Base-by-base conservation (phyloP, 2,329 filamentous ascomycete genomes). In the Xylariaceae sp. region DNA sequence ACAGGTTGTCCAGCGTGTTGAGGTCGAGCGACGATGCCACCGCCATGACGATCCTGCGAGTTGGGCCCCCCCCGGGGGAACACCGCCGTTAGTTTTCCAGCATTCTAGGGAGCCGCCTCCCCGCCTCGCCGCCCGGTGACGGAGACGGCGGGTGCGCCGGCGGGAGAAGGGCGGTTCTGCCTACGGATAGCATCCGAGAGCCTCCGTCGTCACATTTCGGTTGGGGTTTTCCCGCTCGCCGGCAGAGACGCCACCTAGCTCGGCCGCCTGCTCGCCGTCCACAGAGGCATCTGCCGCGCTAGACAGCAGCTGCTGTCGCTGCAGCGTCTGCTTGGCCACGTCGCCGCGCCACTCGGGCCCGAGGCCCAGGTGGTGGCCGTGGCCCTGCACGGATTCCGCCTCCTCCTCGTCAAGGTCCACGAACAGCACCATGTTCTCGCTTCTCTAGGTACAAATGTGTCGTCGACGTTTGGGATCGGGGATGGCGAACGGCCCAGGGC, bases 1-100 rank as follows among this genome's bases (percentile, higher is more conserved):
- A 84, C 14, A 96, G 75, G 44, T 81, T 79, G 58, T 94, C 81
- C 49, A 95, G 75, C 11, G 85, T 82, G 58, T 90, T 94, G 32
- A 94, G 74, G 56, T 96, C 90, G 55, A 95, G 77, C 47, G 75
- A 73, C 19, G 77, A 73, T 31, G 84, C 83, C 45, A 95, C 74
- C 49, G 81, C 75, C 44, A 78, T 75, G 47, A 84, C 77, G 53
- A 94, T 77, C 50, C 88, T 94, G 64, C 27, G 26, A 33, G 27
- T 32, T 32, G 13, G 16, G n/a, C n/a, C n/a, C n/a, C n/a, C n/a
- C n/a, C n/a, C n/a, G n/a, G n/a, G n/a, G n/a, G n/a, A n/a, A n/a
- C n/a, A n/a, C n/a, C n/a, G n/a, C n/a, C n/a, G n/a, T n/a, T n/a
- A n/a, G n/a, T n/a, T n/a, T n/a, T n/a, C n/a, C n/a, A n/a, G n/a